phyloP scores from a whole-genome alignment of 768 basidiomycete species.

The Exidia glandulosa region DNA sequence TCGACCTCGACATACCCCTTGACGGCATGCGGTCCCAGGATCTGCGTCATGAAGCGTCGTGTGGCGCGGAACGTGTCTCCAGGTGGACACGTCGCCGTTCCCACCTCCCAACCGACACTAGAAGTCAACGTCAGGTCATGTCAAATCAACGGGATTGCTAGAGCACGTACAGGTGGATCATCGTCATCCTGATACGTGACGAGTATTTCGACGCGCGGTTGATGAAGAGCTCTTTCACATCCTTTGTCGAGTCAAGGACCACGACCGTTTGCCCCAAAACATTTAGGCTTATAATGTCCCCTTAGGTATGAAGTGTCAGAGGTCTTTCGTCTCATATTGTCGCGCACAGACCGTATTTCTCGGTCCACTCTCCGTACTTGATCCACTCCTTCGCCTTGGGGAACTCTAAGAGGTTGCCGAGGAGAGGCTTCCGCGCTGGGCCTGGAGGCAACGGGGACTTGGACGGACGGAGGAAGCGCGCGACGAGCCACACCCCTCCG shows the following conservation, averaged over 20 bases:
- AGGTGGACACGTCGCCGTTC: background rate
- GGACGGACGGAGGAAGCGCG: too few species aligned
- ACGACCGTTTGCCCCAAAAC: conserved; percentile 34
- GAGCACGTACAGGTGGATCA: conserved; percentile 23
- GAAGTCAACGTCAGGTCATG: too few species aligned
- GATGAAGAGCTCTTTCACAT: conserved; percentile 33
- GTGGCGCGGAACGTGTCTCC: background rate
- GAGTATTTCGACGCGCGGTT: conserved; percentile 37
- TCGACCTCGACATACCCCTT: background rate
- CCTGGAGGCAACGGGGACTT: conserved; percentile 35
- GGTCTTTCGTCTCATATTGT: conserved; percentile 6
- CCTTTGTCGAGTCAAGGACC: conserved; percentile 33
- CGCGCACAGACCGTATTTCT: conserved; percentile 27
- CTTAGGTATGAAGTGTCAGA: conserved; percentile 10
- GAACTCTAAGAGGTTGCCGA: conserved; percentile 40
- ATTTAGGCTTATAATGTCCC: conserved; percentile 37
- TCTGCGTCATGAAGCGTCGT: background rate
- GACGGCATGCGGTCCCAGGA: background rate
- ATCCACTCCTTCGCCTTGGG: conserved; percentile 27
- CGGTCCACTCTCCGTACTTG: conserved; percentile 31
- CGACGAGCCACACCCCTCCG: too few species aligned
- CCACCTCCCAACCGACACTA: too few species aligned
- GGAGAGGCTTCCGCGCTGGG: conserved; percentile 31
- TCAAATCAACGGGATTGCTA: too few species aligned
- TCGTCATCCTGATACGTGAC: conserved; percentile 35